Base-by-base conservation (phyloP, 225 moss, liverwort and hornwort genomes). In the Physcomitrellopsis africana region DNA sequence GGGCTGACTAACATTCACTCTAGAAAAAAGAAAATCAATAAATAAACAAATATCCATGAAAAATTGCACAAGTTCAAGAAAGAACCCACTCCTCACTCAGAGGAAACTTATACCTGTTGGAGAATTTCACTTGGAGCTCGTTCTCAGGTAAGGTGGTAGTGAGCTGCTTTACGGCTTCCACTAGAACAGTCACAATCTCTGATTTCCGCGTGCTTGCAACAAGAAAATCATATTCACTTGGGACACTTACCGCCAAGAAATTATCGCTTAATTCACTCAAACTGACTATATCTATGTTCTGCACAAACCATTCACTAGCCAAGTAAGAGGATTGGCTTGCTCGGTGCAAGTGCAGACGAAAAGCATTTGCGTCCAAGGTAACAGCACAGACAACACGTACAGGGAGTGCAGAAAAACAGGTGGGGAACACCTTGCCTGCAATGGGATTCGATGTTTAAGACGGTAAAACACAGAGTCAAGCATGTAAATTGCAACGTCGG, bases 181-280 rank as follows among this genome's bases (percentile, higher is more conserved):
- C 86, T 17, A 96, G 88, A 29, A 91, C 91, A 22, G 94, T 92
- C 32, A 96, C 91, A 58, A 96, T 91, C 69, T 94, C 91, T 7
- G 82, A 85, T 80, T 94, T 94, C 24, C 89, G 89, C 15, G 96
- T 91, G 82, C 94, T 96, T 47, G 94, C 96, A 69, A 96, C 81
- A 65, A 96, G 75, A 62, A 82, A 88, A 75, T 94, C 96, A 45
- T 94, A 96, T 72, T 96, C 94, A 45, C 85, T 85, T 54, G 94
- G 92, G 26, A 96, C 58, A 57, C 84, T 74, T 19, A 95, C 67
- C 24, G 95, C 95, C 69, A 95, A 86, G 69, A 95, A 93, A 69
- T 95, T 91, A 75, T 95, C 92, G 72, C 81, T 87, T 12, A 86
- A 78, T 75, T 91, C 91, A 86, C 91, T 95, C n/a, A 93, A 82